Evolutionary conservation across 805 yeast genomes (phyloP), one percentile per base, ranked within the genome.

Genomic region (Teunomyces atbi): DNA sequence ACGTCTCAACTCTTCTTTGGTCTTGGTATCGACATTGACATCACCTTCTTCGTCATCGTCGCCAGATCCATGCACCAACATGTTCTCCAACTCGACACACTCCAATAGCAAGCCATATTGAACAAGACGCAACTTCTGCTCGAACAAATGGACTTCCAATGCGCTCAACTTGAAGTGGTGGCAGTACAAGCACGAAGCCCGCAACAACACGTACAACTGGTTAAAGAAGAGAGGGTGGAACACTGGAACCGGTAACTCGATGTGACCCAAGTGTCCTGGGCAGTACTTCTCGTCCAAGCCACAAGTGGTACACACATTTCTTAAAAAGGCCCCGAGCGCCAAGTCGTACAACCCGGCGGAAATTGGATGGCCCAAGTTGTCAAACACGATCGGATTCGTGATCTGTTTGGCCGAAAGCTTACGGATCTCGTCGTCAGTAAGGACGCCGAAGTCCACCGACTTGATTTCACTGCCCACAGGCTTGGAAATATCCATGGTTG

Each of bases 191-290:
- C 99, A 94, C 15, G 91, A 69, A 38, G 90, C 77, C 64, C 98
- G 78, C 61, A 95, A 74, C 58, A 85, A 82, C 49, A 88, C 79
- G 73, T 84, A 94, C 76, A 94, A 74, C 68, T 92, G 97, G 61
- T 83, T 81, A 81, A 95, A 94, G 61, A 95, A 94, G 56, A 94
- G 70, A 15, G 99, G 98, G 64, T 89, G 92, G 74, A 89, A 94
- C 37, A 89, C 95, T 3, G 98, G 96, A 35, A 90, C 84, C 5
- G 99, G 99, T 53, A 94, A 77, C 65, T 92, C 97, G 53, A 94
- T 90, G 66, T 94, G 99, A 50, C 99, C 99, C 66, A 90, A 89
- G 66, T 94, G 99, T 40, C 99, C 99, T 3, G 97, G 97, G 73
- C 99, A 94, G 57, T 81, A 84, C 61, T 86, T 83, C 56, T 92